Percentiles rank a stretch among this genome's conserved stretches.
Evolutionary conservation across 108 stramenopile species (phyloP).

Genomic region (Nitzschia inconspicua): DNA sequence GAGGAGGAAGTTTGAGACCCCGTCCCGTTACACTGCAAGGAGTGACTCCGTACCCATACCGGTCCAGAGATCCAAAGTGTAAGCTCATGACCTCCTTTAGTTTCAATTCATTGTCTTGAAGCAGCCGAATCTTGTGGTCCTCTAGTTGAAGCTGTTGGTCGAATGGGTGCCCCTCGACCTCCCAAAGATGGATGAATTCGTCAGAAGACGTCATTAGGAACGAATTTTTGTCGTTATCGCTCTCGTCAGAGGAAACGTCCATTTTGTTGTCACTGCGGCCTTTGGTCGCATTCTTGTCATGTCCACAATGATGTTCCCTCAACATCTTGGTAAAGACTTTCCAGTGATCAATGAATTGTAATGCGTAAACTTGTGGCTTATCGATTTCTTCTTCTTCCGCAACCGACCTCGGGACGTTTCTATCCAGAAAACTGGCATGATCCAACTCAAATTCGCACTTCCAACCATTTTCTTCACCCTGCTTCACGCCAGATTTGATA

Average conservation of each 20-base stretch:
- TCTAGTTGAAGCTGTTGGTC: neutral
- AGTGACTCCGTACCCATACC: conserved; percentile 44
- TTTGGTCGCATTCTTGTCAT: no score
- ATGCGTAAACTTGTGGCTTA: conserved; percentile 75
- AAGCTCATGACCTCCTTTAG: conserved; percentile 55
- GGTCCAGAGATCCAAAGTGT: conserved; percentile 36
- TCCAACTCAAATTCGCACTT: conserved; percentile 24
- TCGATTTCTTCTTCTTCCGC: conserved; percentile 12
- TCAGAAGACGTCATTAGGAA: conserved; percentile 73
- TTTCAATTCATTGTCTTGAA: conserved; percentile 10
- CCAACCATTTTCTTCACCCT: conserved; percentile 15
- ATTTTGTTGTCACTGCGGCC: neutral
- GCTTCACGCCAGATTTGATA: conserved; percentile 1
- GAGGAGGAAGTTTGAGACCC: conserved; percentile 32
- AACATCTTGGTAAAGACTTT: conserved; percentile 23
- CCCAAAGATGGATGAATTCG: conserved; percentile 82
- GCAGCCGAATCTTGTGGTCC: conserved; percentile 12
- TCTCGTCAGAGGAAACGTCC: neutral
- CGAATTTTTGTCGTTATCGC: conserved; percentile 22
- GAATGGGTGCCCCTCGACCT: conserved; percentile 13
- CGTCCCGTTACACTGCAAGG: conserved; percentile 31
- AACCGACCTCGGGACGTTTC: neutral
- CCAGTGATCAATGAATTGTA: conserved; percentile 80
- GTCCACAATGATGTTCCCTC: no score
- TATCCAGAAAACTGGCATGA: conserved; percentile 45